Evolutionary conservation across 345 rosid genomes (phyloP).

Genomic region (Rhodomyrtus tomentosa): DNA sequence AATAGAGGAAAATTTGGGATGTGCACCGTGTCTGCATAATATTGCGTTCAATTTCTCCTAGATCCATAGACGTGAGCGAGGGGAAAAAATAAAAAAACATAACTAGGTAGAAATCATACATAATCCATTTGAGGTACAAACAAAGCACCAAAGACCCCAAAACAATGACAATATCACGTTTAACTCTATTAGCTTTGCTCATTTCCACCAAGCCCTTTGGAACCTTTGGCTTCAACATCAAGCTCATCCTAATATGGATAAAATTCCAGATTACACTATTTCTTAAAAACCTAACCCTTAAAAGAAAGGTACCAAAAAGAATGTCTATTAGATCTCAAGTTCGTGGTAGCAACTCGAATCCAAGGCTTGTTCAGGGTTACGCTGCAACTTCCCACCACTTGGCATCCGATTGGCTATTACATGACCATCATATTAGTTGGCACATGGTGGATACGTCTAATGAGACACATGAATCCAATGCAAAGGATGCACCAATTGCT

Average conservation of each 20-base stretch:
- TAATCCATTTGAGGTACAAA: not conserved
- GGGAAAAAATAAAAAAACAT: not conserved
- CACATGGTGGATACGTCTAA: too few species aligned
- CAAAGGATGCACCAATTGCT: too few species aligned
- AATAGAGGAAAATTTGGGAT: not conserved
- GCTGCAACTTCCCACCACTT: too few species aligned
- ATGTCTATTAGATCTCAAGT: too few species aligned
- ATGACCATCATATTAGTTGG: too few species aligned
- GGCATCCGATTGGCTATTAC: too few species aligned
- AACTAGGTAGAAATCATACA: not conserved
- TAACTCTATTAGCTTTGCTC: not conserved
- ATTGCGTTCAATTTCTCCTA: not conserved
- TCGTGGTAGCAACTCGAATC: too few species aligned
- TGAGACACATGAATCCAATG: too few species aligned
- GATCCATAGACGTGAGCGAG: not conserved
- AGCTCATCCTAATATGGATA: not conserved
- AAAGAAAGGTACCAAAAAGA: too few species aligned
- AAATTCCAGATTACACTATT: not conserved
- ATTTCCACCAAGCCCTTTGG: not conserved
- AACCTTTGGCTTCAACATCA: not conserved
- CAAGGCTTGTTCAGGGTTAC: too few species aligned
- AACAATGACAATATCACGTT: not conserved
- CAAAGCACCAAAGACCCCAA: not conserved
- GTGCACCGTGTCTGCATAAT: rapidly evolving
- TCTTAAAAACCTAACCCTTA: too few species aligned